A percentile compares a stretch with the other conserved stretches of the same genome.
Evolutionary conservation across 1,139 yeast species (phyloP).

Genomic region (Lodderomyces parapsilosis): DNA sequence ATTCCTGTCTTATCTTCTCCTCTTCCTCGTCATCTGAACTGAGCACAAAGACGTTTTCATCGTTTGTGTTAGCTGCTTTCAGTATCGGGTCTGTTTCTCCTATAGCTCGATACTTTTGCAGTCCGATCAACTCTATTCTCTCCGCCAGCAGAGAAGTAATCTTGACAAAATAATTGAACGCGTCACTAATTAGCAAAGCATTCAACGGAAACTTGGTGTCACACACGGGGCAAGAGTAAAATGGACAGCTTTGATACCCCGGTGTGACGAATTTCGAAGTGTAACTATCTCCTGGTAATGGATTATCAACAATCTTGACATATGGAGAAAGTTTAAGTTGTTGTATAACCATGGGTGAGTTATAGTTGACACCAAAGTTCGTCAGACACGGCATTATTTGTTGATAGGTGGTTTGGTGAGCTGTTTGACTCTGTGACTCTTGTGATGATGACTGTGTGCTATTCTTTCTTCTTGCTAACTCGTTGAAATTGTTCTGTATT

Average conservation of each 20-base stretch:
- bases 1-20: conserved; percentile 5
- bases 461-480: conserved; percentile 17
- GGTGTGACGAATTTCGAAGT: conserved; percentile 14
- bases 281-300: conserved; percentile 7
- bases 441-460: not conserved
- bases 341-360: not conserved
- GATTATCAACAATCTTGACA: conserved; percentile 5
- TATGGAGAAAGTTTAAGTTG: conserved; percentile 2
- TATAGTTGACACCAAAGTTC: not conserved
- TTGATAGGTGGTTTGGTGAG: not conserved
- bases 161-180: conserved; percentile 43
- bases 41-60: conserved; percentile 26
- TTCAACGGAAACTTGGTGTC: conserved; percentile 33
- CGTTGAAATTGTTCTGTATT: conserved; percentile 24
- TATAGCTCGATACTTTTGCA: conserved; percentile 35
- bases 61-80: conserved; percentile 3
- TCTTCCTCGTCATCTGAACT: conserved; percentile 31
- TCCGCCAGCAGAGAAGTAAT: conserved; percentile 36
- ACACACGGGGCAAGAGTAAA: conserved; percentile 44
- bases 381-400: not conserved
- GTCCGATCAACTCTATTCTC: conserved; percentile 37
- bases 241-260: conserved; percentile 10
- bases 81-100: conserved; percentile 20
- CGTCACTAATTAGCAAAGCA: conserved; percentile 40
- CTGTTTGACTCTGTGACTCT: not conserved